Percentiles rank a stretch among this genome's conserved stretches.
These are phyloP conservation scores for rapeseed (Brassica napus) DNA, from an alignment of 345 rosid species.

Conservation along the genomic window Da-Ae NC_063443.1:12158501-12159000, in stretches of 20 bases:
- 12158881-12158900: background rate
- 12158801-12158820: conserved; percentile 84
- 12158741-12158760: background rate
- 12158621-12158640: conserved; percentile 35
- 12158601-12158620: conserved; percentile 44
- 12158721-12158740: conserved; percentile 31
- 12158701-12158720: conserved; percentile 90
- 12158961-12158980: conserved; percentile 90
- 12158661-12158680: conserved; percentile 87
- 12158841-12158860: conserved; percentile 99
- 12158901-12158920: background rate
- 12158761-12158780: background rate
- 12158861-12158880: conserved; percentile 2
- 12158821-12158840: conserved; percentile 85
- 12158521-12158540: conserved; percentile 46
- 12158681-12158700: conserved; percentile 89
- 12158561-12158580: conserved; percentile 52
- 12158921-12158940: conserved; percentile 53
- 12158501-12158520: conserved; percentile 44
- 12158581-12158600: conserved; percentile 20
- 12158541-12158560: conserved; percentile 45
- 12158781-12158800: conserved; percentile 52
- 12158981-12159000: conserved; percentile 86
- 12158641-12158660: conserved; percentile 82
- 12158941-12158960: conserved; percentile 89